A percentile compares a stretch with the other conserved stretches of the same genome.
These are phyloP conservation scores for Neonectria coccinea DNA, from an alignment of 2,329 filamentous ascomycete genomes.

Conservation along the genomic window DNA sequence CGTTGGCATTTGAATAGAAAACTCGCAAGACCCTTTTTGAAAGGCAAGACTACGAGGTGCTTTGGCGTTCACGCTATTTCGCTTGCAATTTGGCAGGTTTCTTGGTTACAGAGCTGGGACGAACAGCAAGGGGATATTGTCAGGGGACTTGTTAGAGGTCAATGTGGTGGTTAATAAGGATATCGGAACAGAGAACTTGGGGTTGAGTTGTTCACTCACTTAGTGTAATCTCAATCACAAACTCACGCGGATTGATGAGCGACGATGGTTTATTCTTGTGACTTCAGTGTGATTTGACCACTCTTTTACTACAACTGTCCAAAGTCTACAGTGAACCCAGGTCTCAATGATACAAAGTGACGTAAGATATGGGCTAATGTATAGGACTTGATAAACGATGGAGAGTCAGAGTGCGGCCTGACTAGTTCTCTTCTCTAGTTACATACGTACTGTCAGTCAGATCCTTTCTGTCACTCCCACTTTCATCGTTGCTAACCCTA, in stretches of 20 bases:
- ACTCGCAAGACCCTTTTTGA: neutral
- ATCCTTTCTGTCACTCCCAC: no score
- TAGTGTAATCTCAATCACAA: neutral
- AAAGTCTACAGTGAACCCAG: neutral
- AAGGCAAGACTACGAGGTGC: neutral
- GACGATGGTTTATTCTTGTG: neutral
- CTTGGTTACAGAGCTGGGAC: neutral
- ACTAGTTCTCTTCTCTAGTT: no score
- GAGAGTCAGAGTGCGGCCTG: no score
- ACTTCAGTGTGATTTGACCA: neutral
- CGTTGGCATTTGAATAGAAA: neutral
- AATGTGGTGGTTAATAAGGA: neutral
- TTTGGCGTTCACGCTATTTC: constrained; percentile 1
- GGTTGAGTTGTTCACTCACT: neutral
- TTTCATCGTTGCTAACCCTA: no score
- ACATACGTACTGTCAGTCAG: no score
- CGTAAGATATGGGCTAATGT: no score
- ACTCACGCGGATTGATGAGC: neutral
- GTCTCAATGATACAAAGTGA: neutral
- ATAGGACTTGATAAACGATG: no score
- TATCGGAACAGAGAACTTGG: neutral
- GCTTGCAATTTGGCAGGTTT: neutral
- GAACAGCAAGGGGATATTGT: neutral
- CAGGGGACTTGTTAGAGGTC: neutral
- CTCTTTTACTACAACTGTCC: neutral